Evolutionary conservation across 257 asterid species (phyloP), one percentile per base, ranked within the genome.

Genomic region (Solanum piurae): DNA sequence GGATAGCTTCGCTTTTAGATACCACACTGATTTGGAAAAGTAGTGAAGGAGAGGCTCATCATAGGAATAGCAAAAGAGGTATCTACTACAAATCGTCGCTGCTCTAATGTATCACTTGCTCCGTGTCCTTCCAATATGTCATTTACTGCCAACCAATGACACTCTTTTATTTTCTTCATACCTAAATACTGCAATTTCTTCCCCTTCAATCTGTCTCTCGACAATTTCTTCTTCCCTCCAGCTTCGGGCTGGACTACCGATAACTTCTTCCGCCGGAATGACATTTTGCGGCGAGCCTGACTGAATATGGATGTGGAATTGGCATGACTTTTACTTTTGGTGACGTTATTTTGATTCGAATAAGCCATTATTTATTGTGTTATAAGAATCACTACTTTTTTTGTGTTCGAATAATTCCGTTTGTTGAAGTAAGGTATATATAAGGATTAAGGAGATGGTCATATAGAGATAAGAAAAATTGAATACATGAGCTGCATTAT

Each of bases 51-150:
- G 4, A 95, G 89, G 5, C 95, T 96, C 98, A 95, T 90, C 4
- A 93, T 95, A 0, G 98, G 98, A 74, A 95, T 83, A 0, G 97
- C 94, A 27, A 94, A 93, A 6, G 98, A 93, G 31, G 95, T 90
- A 66, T 95, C 98, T 38, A 92, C 68, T 25, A 92, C 58, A 69
- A 95, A 44, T 44, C 52, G 25, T 38, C 94, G 90, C 74, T 93
- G 97, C 5, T 93, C 95, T 83, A 89, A 93, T 3, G 96, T 77
- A 76, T 93, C 93, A 23, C 91, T 79, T 23, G 93, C 66, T 29
- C 89, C 84, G 37, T 91, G 64, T 10, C 93, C 96, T 36, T 89
- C 92, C 1, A 88, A 33, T 76, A 95, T 37, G 4, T 94, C 98
- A 84, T 90, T 88, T 60, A 92, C 64, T 0, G 91, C 4, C 1